phyloP scores from a whole-genome alignment of 768 basidiomycete genomes.

The Trametes maxima region DNA sequence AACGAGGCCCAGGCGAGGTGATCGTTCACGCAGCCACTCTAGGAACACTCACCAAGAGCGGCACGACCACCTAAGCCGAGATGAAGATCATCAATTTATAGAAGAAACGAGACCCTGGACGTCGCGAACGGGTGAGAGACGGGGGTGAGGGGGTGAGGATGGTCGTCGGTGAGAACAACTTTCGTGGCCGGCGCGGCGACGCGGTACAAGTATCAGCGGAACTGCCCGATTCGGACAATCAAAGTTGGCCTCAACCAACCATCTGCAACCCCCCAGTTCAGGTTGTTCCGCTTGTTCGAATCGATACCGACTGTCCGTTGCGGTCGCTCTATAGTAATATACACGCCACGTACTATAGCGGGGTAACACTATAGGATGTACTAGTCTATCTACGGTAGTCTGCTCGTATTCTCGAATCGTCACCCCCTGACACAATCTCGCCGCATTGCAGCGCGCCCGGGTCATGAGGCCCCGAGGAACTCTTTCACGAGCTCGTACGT shows the following conservation, averaged over 20 bases:
- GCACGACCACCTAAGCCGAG: constrained; percentile 16
- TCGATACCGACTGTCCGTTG: neutral
- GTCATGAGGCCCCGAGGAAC: constrained; percentile 43
- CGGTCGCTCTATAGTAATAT: constrained; percentile 8
- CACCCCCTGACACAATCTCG: neutral
- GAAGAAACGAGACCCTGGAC: constrained; percentile 3
- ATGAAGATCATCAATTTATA: constrained; percentile 17
- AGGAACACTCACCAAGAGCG: constrained; percentile 18
- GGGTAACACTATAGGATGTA: constrained; percentile 12
- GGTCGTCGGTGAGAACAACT: constrained; percentile 14
- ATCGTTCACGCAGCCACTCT: constrained; percentile 17
- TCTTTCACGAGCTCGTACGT: constrained; percentile 74
- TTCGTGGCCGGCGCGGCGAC: constrained; percentile 15
- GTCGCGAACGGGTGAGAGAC: constrained; percentile 8
- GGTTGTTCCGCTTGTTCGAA: neutral
- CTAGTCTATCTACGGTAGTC: constrained; percentile 19
- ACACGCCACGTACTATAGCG: constrained; percentile 1
- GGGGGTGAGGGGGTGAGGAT: neutral
- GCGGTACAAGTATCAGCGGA: constrained; percentile 14
- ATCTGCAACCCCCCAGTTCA: neutral
- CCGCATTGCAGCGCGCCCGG: neutral
- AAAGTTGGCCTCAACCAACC: constrained; percentile 2
- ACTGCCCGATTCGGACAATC: constrained; percentile 17
- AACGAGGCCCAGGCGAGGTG: constrained; percentile 29
- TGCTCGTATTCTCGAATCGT: constrained; percentile 3